These are phyloP conservation scores for Fusarium sp. DNA, from an alignment of 2,329 filamentous ascomycete species.

Conservation along the genomic window DNA sequence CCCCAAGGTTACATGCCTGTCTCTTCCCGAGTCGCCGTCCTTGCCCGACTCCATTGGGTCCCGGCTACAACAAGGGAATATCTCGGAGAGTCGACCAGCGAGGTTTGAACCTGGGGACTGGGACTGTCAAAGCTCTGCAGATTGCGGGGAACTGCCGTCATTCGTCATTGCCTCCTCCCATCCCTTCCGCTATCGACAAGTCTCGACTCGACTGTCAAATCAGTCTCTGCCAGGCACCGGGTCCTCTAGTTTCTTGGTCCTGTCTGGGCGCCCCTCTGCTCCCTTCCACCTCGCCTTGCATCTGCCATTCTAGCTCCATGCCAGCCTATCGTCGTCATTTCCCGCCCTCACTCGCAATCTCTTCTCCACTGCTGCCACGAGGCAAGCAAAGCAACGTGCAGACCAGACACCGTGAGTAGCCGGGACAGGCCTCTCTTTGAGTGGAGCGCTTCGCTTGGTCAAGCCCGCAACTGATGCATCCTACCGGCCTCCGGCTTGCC, in stretches of 20 bases:
- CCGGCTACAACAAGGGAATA: slow-evolving; percentile 38
- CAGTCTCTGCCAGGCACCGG: not conserved
- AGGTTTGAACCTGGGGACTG: slow-evolving; percentile 18
- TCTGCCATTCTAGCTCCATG: slow-evolving; percentile 3
- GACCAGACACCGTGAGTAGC: slow-evolving; percentile 29
- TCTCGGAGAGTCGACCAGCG: slow-evolving; percentile 34
- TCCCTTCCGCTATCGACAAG: slow-evolving; percentile 9
- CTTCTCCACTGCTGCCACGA: slow-evolving; percentile 24
- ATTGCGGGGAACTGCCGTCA: slow-evolving; percentile 37
- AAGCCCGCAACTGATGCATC: slow-evolving; percentile 18
- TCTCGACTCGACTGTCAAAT: not conserved
- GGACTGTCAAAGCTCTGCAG: slow-evolving; percentile 33
- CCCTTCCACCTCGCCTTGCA: slow-evolving; percentile 5
- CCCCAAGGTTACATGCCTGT: slow-evolving; percentile 22
- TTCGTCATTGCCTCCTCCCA: slow-evolving; percentile 7
- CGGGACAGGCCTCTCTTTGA: slow-evolving; percentile 26
- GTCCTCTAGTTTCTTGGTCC: not conserved
- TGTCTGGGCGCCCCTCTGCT: not conserved
- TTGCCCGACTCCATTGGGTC: slow-evolving; percentile 31
- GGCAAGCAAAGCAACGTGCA: slow-evolving; percentile 14
- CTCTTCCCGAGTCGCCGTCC: not conserved
- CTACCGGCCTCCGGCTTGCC: slow-evolving; percentile 29
- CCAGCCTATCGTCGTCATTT: slow-evolving; percentile 5
- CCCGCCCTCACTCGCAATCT: not conserved
- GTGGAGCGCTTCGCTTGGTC: slow-evolving; percentile 21